Conservation (phyloP, 2,329 filamentous ascomycete species). For the Ophiostoma ulmi region DNA sequence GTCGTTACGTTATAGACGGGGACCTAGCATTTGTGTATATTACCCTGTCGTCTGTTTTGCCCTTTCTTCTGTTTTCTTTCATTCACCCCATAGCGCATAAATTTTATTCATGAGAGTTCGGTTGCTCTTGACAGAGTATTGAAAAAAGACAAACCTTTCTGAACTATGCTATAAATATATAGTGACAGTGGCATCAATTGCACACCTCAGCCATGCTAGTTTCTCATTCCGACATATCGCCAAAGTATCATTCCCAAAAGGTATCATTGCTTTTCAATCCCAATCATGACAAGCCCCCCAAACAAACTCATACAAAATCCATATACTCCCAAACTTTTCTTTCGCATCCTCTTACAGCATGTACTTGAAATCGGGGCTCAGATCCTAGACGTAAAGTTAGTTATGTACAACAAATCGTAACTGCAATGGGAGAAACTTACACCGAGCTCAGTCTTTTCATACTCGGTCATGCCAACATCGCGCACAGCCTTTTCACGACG, state of each 20-base stretch:
- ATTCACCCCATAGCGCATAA: neutral
- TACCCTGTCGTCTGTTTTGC: neutral
- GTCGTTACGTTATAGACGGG: neutral
- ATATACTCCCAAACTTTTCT: neutral
- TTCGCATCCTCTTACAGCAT: conserved; percentile 32
- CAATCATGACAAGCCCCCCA: neutral
- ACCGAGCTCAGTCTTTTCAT: conserved; percentile 40
- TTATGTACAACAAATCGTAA: neutral
- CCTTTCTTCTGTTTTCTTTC: neutral
- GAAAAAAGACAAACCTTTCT: neutral
- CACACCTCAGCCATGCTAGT: neutral
- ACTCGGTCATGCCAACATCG: conserved; percentile 33
- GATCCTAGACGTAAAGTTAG: conserved; percentile 29
- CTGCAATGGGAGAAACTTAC: conserved; percentile 31
- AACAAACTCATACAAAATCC: neutral
- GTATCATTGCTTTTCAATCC: conserved; percentile 17
- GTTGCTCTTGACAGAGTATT: neutral
- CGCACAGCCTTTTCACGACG: conserved; percentile 44
- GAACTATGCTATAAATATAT: neutral
- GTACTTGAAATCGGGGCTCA: conserved; percentile 37
- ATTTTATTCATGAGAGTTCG: neutral
- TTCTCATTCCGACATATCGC: neutral
- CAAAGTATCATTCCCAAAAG: neutral
- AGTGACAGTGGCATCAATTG: neutral
- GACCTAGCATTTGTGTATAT: neutral